Evolutionary conservation across 768 basidiomycete species (phyloP), one percentile per base, ranked within the genome.

Genomic region (Lentinula guzmanii): DNA sequence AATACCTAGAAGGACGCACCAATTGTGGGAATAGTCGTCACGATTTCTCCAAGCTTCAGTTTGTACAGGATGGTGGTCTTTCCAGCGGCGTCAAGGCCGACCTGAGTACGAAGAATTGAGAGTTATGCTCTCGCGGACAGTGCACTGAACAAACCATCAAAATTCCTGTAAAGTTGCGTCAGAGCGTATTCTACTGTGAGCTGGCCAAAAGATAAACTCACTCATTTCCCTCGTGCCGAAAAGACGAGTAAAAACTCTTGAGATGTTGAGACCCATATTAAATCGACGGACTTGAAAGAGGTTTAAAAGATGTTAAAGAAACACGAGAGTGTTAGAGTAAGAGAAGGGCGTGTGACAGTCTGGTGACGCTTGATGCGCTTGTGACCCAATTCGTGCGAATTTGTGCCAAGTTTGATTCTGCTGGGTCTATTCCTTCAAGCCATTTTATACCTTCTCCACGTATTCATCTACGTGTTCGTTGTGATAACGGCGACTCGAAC

Each of bases 151-250:
- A 65, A 72, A 92, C 91, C 91, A 99, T 99, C 77, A 99, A 81
- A 81, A 99, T 98, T 74, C 96, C 95, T 97, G 71, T 65, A 64
- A 73, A 70, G 71, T 57, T 65, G 66, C 35, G 48, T 61, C 48
- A 67, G 70, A 63, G 67, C 51, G 63, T 35, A 24, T 63, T 60
- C 70, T 64, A 59, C 65, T 71, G 39, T 69, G 69, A 66, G 71
- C 74, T 65, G 66, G 66, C 64, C 67, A 64, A 67, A 68, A 67
- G 66, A 63, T 63, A 69, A 58, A 78, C 95, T 74, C 76, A 97
- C 95, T 94, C 96, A 99, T 98, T 80, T 99, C 96, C 86, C 90
- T 96, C 84, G 97, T 98, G 77, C 95, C 95, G 70, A 98, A 95
- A 72, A 99, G 84, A 74, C 85, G 84, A 54, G 85, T 81, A 70